Percentiles rank a stretch among this genome's conserved stretches.
These are phyloP conservation scores for Skeletonema potamos DNA, from an alignment of 108 stramenopile species.

Conservation along the genomic window DNA sequence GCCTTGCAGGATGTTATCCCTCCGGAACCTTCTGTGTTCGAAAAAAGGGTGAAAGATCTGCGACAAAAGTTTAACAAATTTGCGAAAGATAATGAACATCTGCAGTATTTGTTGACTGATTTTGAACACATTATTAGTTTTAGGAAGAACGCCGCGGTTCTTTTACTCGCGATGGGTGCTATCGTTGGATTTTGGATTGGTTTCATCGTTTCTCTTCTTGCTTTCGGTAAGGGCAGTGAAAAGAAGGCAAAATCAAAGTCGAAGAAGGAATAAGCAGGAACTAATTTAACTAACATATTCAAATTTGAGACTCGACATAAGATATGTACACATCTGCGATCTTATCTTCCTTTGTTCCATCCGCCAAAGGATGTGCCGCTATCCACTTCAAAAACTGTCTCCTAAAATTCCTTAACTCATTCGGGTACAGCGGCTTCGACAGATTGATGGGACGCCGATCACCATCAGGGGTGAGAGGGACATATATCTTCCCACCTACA, in stretches of 20 bases:
- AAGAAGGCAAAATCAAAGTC: slow-evolving; percentile 19
- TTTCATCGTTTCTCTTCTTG: slow-evolving; percentile 13
- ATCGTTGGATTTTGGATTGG: slow-evolving; percentile 39
- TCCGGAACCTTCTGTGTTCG: slow-evolving; percentile 25
- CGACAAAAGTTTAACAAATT: slow-evolving; percentile 33
- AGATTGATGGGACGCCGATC: slow-evolving; percentile 12
- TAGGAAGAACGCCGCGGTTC: slow-evolving; percentile 57
- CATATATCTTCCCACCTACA: slow-evolving; percentile 12
- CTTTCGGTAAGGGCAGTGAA: background rate
- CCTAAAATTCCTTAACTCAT: slow-evolving; percentile 55
- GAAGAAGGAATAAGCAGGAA: slow-evolving; percentile 26
- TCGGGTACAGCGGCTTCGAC: slow-evolving; percentile 31
- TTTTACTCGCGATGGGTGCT: slow-evolving; percentile 45
- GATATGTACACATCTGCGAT: slow-evolving; percentile 51
- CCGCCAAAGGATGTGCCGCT: slow-evolving; percentile 49
- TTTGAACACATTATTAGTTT: slow-evolving; percentile 53
- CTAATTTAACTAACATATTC: too few relatives aligned
- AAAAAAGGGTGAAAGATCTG: slow-evolving; percentile 37
- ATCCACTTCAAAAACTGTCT: slow-evolving; percentile 70
- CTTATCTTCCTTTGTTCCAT: slow-evolving; percentile 52
- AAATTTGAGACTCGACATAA: slow-evolving; percentile 60
- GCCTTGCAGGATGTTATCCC: slow-evolving; percentile 29
- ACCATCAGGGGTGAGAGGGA: background rate
- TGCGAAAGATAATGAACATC: slow-evolving; percentile 23
- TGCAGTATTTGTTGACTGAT: slow-evolving; percentile 47